Base-by-base conservation (phyloP, 179 eudicot genomes). In the Vitellaria paradoxa region DNA sequence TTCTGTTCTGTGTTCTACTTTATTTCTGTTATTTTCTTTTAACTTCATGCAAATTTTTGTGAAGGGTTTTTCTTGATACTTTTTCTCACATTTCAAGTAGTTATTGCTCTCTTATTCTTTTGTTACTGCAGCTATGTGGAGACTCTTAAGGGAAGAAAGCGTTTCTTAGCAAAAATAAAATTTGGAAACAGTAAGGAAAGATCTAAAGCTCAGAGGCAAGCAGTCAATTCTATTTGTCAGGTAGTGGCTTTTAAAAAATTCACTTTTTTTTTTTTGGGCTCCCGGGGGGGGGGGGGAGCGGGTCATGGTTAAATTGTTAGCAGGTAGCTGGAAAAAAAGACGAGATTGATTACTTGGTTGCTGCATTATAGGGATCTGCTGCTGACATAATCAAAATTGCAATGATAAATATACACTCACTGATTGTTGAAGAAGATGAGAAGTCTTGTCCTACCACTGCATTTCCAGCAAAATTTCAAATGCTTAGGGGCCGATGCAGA, bases 161-260 rank as follows among this genome's bases (percentile, higher is more conserved):
- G 98, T 61, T 96, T 91, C 82, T 83, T 96, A 84, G 84, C 97
- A 74, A 96, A 93, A 79, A 96, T 96, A 47, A 87, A 88, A 81
- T 62, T 89, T 74, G 99, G 99, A 73, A 86, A 91, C 80, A 84
- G 76, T 71, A 87, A 90, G 84, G 99, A 96, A 84, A 91, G 87
- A 84, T 96, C 94, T 55, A 96, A 89, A 87, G 99, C 99, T 72
- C 90, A 96, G 87, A 86, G 99, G 82, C 99, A 96, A 87, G 99
- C 99, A 73, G 98, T 96, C 79, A 96, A 96, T 87, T 96, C 99
- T 37, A 96, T 93, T 74, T 96, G 99, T 86, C 99, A 93, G 96
- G 99, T 93, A 80, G 60, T 53, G 37, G 50, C 37, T 74, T 55
- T 59, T 60, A 46, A 11, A 40, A 15, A 69, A 47, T 46, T 26